Conservation (phyloP, 192 early-diverging fungal species). For the Geosiphon pyriformis region DNA sequence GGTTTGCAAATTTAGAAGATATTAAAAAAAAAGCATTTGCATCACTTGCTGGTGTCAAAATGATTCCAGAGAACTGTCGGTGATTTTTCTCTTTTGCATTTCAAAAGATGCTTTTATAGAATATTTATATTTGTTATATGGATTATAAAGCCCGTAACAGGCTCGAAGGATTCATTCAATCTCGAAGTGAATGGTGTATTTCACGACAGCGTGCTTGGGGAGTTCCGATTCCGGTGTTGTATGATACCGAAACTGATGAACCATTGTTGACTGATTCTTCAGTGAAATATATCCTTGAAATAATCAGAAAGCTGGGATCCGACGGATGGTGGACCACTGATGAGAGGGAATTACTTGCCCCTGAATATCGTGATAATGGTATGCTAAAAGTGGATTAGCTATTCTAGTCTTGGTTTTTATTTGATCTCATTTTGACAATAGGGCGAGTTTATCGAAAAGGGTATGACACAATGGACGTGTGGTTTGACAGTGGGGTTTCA, state of each 20-base stretch:
- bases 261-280: slow-evolving; percentile 60
- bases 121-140: background rate
- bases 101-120: background rate
- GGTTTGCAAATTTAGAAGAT: slow-evolving; percentile 70
- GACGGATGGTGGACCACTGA: slow-evolving; percentile 68
- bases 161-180: slow-evolving; percentile 58
- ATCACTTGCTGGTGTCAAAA: slow-evolving; percentile 46
- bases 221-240: slow-evolving; percentile 75
- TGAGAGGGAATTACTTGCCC: slow-evolving; percentile 55
- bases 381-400: slow-evolving; percentile 10
- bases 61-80: slow-evolving; percentile 55
- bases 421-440: background rate
- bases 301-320: slow-evolving; percentile 51
- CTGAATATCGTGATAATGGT: slow-evolving; percentile 51
- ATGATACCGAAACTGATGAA: slow-evolving; percentile 53
- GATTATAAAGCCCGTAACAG: slow-evolving; percentile 32
- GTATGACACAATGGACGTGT: slow-evolving; percentile 83
- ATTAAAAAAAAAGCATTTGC: slow-evolving; percentile 57
- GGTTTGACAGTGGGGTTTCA: slow-evolving; percentile 79
- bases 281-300: slow-evolving; percentile 58
- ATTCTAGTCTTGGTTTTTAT: background rate
- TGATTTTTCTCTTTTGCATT: background rate
- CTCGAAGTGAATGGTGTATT: slow-evolving; percentile 78
- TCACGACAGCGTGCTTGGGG: slow-evolving; percentile 80
- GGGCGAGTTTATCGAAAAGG: slow-evolving; percentile 46